Base-by-base conservation (phyloP, 345 rosid species). In the Noccaea caerulescens region DNA sequence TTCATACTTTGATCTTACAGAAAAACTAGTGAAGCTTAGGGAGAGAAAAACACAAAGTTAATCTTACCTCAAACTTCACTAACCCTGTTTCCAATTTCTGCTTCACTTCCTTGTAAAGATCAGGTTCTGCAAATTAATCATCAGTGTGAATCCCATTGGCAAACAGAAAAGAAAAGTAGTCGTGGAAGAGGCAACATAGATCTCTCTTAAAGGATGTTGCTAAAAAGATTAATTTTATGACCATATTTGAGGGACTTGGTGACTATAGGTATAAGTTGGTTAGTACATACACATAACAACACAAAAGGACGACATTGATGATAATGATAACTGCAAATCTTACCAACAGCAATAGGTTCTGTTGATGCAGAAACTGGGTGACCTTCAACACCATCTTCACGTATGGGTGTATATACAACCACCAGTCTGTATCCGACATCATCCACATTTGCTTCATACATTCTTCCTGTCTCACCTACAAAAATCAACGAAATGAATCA, bases 371-470 rank as follows among this genome's bases (percentile, higher is more conserved):
- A 93, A 72, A 90, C 87, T 32, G 98, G 98, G 77, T 84, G 96
- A 58, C 98, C 98, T 81, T 93, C 97, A 32, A 87, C 80, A 71
- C 96, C 98, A 79, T 93, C 98, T 33, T 93, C 97, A 68, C 97
- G 84, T 33, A 86, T 69, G 10, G 97, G 98, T 63, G 97, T 87
- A 72, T 90, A 91, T 58, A 93, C 76, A 66, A 92, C 94, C 38
- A 93, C 98, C 54, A 93, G 67, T 73, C 98, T 84, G 77, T 93
- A 93, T 23, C 98, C 97, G 62, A 93, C 98, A 77, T 93, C 98
- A 80, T 93, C 98, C n/a, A 91, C 98, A 85, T 93, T 90, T 66
- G 96, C 96, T 82, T 93, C 97, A 43, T 93, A 93, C 92, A 85
- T 87, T 81, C 86, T 86, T 72, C 91, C 98, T 0, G 84, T 87